Evolutionary conservation across 176 grass and related monocot genomes (phyloP), one percentile per base, ranked within the genome.

Genomic region (Bromus sterilis): DNA sequence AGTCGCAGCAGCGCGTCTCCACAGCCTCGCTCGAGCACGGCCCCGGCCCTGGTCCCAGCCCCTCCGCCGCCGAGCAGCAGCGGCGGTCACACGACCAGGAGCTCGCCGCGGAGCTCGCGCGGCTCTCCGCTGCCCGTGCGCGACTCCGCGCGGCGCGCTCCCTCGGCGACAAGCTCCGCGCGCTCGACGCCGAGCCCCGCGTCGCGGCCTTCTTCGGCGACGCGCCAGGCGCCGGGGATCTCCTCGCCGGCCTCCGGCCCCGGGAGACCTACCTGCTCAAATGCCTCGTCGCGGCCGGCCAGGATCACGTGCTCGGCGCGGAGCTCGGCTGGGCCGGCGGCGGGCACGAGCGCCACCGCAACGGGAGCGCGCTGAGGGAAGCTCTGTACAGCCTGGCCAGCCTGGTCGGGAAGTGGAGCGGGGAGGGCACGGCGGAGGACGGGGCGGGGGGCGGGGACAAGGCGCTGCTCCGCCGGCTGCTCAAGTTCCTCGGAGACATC

Each of bases 221-320:
- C 15, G 51, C 53, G 0, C 8, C 62, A 1, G 24, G 69, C 44
- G 44, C 61, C 35, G 44, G 81, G 57, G 72, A n/a, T n/a, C n/a
- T 65, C n/a, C 25, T 87, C 39, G 83, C 13, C 0, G 14, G 36
- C 8, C 75, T 98, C 86, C 53, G 82, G 70, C 43, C 82, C 36
- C 81, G 66, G 31, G 92, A 98, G 79, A 77, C 59, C 75, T 79
- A 91, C 79, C 84, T 95, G 82, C 84, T 98, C 49, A 98, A 98
- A 82, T 98, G 92, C 88, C 85, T 95, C 78, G 88, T 95, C 75
- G 90, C 83, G 15, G 86, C 92, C 11, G 95, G 95, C 32, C 95
- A 98, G 85, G 92, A 91, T 67, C 95, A 98, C 80, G 95, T 93
- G 64, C 84, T 98, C 15, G 84, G 95, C 30, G 7, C 46, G 7